Conservation (phyloP, 2,329 filamentous ascomycete genomes). For the Colletotrichum sp. region DNA sequence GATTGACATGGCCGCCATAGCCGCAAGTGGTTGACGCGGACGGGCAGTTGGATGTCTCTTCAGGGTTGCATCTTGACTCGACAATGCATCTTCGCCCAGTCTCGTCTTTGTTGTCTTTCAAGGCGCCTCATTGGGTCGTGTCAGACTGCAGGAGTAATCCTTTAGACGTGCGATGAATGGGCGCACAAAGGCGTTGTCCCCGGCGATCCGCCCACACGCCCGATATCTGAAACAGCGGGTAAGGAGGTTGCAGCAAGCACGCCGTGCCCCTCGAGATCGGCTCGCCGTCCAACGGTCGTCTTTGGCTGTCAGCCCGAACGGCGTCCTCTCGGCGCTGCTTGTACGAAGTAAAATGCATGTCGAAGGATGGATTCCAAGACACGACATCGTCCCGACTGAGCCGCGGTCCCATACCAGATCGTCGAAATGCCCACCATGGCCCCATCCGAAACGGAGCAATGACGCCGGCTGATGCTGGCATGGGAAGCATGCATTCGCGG, state of each 20-base stretch:
- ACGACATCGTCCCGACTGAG: neutral
- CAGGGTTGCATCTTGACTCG: neutral
- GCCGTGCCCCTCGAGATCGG: constrained; percentile 2
- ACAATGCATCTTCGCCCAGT: neutral
- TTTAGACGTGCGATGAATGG: neutral
- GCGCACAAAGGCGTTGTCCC: neutral
- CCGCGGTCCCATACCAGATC: neutral
- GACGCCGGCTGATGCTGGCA: neutral
- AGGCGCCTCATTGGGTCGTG: neutral
- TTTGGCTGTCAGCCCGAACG: neutral
- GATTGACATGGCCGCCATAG: neutral
- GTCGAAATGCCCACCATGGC: neutral
- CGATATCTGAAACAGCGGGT: constrained; percentile 19
- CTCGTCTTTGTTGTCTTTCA: neutral
- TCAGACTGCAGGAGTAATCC: neutral
- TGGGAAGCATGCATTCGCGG: neutral
- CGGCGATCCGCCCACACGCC: constrained; percentile 11
- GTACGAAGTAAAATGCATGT: neutral
- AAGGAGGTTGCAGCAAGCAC: constrained; percentile 10
- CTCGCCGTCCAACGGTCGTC: neutral
- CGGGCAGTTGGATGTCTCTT: neutral
- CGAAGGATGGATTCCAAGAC: neutral
- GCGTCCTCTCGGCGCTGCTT: neutral
- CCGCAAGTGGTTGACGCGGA: neutral
- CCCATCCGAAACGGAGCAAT: neutral